phyloP scores from a whole-genome alignment of 2,329 filamentous ascomycete genomes.

The Raffaelea arxii region DNA sequence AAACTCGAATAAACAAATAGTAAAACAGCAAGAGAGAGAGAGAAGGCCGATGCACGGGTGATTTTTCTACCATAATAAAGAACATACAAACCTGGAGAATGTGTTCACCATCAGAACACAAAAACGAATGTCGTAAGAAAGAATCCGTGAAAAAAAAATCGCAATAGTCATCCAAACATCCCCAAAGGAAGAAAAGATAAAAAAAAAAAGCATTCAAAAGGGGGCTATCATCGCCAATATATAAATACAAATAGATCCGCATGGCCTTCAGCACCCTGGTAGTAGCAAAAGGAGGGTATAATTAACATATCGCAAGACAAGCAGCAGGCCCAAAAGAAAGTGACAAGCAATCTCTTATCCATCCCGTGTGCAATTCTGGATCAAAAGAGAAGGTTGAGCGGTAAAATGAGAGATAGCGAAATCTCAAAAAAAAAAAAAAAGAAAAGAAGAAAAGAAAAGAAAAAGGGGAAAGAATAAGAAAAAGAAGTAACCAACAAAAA shows the following conservation, averaged over 20 bases:
- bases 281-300: conserved; percentile 1
- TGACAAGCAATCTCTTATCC: no score
- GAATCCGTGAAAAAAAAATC: neutral
- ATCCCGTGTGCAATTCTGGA: neutral
- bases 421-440: conserved; percentile 1
- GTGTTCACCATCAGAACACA: no score
- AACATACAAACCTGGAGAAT: no score
- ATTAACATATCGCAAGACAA: neutral
- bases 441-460: neutral
- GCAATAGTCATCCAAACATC: no score
- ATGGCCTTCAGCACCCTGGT: neutral
- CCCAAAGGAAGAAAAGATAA: neutral
- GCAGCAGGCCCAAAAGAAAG: neutral
- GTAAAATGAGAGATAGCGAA: no score
- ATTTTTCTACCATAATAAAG: no score
- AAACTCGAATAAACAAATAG: no score
- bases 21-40: no score
- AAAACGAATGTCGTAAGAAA: no score
- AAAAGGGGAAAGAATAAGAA: neutral
- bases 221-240: neutral
- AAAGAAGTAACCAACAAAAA: neutral
- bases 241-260: neutral
- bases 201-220: neutral
- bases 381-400: neutral
- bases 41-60: no score